Percentiles rank a stretch among this genome's conserved stretches.
Conservation (phyloP, 345 rosid genomes). For the Populus nigra region DNA sequence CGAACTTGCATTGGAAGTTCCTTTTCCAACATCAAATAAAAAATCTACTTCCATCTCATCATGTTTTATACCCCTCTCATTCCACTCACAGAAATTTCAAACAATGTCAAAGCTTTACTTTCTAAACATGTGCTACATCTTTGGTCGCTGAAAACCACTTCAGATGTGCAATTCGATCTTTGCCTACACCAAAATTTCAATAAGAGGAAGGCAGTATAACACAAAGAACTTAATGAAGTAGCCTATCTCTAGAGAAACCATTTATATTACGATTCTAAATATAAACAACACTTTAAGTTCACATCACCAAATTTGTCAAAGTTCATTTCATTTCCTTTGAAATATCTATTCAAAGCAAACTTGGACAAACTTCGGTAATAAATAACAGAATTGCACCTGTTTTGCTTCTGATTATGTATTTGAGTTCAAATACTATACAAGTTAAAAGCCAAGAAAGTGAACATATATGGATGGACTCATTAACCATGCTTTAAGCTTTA, state of each 20-base stretch:
- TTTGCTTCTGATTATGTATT: background rate
- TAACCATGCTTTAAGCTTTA: background rate
- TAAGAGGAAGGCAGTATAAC: background rate
- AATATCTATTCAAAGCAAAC: background rate
- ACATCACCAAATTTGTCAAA: background rate
- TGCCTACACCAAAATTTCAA: background rate
- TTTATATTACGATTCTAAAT: background rate
- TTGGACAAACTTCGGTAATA: no score
- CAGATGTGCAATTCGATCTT: background rate
- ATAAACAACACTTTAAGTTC: background rate
- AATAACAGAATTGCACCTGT: no score
- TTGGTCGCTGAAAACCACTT: background rate
- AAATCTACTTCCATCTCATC: background rate
- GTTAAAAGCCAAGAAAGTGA: background rate
- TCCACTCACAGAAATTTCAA: no score
- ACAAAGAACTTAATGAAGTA: background rate
- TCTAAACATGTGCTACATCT: background rate
- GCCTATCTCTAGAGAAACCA: background rate
- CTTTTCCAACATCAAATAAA: no score
- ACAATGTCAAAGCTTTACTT: background rate
- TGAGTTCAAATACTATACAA: background rate
- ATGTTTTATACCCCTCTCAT: background rate
- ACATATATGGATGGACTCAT: background rate
- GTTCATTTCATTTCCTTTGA: background rate
- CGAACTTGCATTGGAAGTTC: background rate